These are phyloP conservation scores for Microdochium bolleyi DNA, from an alignment of 2,329 filamentous ascomycete genomes.

Conservation along the genomic window DNA sequence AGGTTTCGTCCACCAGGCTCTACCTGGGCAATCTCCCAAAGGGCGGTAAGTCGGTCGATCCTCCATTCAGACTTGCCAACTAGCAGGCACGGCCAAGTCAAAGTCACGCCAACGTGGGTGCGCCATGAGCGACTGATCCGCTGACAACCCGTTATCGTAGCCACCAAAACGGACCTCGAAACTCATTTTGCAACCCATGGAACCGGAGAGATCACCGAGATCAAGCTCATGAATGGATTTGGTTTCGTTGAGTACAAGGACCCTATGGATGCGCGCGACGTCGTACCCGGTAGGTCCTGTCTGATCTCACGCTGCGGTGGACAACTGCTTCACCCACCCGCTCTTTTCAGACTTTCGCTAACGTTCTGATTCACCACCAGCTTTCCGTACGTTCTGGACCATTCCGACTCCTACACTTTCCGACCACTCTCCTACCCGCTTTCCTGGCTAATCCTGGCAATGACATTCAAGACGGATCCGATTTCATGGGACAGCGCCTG, in stretches of 20 bases:
- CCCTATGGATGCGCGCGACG: slow-evolving; percentile 94
- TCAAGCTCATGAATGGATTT: slow-evolving; percentile 99
- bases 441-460: slow-evolving; percentile 26
- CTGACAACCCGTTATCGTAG: slow-evolving; percentile 7
- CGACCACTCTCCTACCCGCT: slow-evolving; percentile 9
- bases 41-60: slow-evolving; percentile 56
- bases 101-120: background rate
- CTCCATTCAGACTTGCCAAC: slow-evolving; percentile 1
- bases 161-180: slow-evolving; percentile 93
- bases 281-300: slow-evolving; percentile 76
- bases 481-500: slow-evolving; percentile 95
- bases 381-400: slow-evolving; percentile 49
- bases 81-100: background rate
- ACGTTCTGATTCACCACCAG: slow-evolving; percentile 28
- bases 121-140: slow-evolving; percentile 3
- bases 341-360: slow-evolving; percentile 9
- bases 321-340: no score
- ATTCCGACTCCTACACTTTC: slow-evolving; percentile 21
- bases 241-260: slow-evolving; percentile 99
- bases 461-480: slow-evolving; percentile 71
- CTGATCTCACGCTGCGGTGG: no score
- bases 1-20: slow-evolving; percentile 90
- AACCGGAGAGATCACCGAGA: slow-evolving; percentile 94
- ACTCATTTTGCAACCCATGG: slow-evolving; percentile 93
- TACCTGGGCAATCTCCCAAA: slow-evolving; percentile 97